A percentile compares a stretch with the other conserved stretches of the same genome.
Conservation (phyloP, 2,329 filamentous ascomycete species). For the Fusarium tanahbumbuense region DNA sequence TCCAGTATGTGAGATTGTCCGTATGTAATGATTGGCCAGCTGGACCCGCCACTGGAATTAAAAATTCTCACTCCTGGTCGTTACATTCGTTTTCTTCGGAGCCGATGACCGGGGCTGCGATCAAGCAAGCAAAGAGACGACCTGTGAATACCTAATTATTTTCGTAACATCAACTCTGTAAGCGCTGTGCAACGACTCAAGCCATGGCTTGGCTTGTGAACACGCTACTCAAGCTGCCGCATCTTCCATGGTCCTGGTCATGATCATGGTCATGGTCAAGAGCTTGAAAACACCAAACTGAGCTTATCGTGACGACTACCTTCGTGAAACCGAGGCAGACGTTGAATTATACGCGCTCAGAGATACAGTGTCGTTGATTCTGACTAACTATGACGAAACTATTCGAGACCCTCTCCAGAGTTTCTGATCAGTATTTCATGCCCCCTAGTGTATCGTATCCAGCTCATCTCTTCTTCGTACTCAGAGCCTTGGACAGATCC, state of each 20-base stretch:
- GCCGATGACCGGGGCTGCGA: slow-evolving; percentile 41
- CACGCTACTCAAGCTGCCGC: slow-evolving; percentile 6
- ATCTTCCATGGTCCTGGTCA: not conserved
- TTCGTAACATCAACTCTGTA: slow-evolving; percentile 38
- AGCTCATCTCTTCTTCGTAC: slow-evolving; percentile 1
- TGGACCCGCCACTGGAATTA: slow-evolving; percentile 36
- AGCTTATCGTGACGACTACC: not conserved
- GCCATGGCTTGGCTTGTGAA: slow-evolving; percentile 4
- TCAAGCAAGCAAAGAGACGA: not conserved
- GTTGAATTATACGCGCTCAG: not conserved
- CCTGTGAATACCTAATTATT: slow-evolving; percentile 14
- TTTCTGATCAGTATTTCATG: not conserved
- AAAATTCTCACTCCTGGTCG: slow-evolving; percentile 39
- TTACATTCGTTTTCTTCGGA: slow-evolving; percentile 30
- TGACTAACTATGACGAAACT: not conserved
- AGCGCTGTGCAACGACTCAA: slow-evolving; percentile 27
- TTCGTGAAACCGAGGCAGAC: not conserved
- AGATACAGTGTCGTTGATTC: not conserved
- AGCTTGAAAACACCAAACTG: not conserved
- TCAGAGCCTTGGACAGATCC: slow-evolving; percentile 10
- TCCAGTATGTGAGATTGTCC: slow-evolving; percentile 15
- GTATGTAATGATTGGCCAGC: slow-evolving; percentile 37
- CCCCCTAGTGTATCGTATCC: slow-evolving; percentile 5
- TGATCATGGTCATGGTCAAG: not conserved
- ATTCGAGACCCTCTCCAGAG: not conserved